Evolutionary conservation across 1,139 yeast species (phyloP).

Genomic region (Zygotorulaspora mrakii): DNA sequence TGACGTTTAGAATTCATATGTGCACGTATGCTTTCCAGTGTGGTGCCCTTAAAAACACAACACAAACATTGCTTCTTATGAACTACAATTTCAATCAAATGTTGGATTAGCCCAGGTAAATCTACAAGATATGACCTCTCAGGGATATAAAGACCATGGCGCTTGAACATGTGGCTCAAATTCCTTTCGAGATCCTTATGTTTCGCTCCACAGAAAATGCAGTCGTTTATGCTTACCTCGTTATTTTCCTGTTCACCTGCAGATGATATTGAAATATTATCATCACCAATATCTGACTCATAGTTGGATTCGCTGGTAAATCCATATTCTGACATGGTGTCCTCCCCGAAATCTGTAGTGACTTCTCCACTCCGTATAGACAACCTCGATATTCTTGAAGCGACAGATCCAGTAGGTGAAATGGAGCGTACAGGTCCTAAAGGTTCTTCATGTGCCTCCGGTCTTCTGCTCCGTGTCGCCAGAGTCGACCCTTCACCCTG

Average conservation of each 20-base stretch:
- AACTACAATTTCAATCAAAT: constrained; percentile 79
- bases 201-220: constrained; percentile 45
- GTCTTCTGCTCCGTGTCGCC: constrained; percentile 2
- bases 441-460: not conserved
- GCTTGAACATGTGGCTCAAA: constrained; percentile 68
- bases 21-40: constrained; percentile 81
- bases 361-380: constrained; percentile 42
- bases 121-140: constrained; percentile 69
- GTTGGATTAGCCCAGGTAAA: constrained; percentile 64
- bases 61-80: constrained; percentile 81
- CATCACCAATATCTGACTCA: constrained; percentile 38
- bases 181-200: constrained; percentile 54
- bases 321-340: constrained; percentile 50
- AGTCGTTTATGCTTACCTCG: constrained; percentile 11
- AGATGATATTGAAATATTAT: constrained; percentile 29
- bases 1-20: constrained; percentile 87
- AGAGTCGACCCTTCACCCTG: constrained; percentile 29
- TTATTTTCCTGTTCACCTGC: constrained; percentile 24
- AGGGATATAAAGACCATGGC: constrained; percentile 84
- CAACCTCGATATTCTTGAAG: constrained; percentile 59
- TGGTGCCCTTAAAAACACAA: constrained; percentile 80
- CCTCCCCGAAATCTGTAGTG: constrained; percentile 43
- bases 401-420: constrained; percentile 54
- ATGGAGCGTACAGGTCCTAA: constrained; percentile 16
- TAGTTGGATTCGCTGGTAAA: constrained; percentile 43